phyloP scores from a whole-genome alignment of 306 rosid species.

The Trichosanthes cucumerina region DNA sequence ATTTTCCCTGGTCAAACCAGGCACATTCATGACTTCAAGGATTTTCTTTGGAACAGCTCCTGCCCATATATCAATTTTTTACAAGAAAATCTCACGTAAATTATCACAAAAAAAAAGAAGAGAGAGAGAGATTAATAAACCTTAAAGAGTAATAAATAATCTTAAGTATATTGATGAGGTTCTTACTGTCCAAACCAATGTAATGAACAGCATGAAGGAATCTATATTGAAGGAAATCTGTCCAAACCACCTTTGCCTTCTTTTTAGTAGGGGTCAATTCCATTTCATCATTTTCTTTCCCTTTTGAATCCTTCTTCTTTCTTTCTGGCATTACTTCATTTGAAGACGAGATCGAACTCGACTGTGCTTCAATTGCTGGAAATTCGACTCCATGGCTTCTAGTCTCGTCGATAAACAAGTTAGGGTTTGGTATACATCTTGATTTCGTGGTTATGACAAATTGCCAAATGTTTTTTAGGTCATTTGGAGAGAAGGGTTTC shows the following conservation, averaged over 20 bases:
- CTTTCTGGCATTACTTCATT: background rate
- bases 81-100: too few relatives aligned
- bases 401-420: background rate
- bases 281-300: background rate
- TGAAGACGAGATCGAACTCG: background rate
- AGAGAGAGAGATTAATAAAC: background rate
- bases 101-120: background rate
- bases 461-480: conserved; percentile 20
- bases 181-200: conserved; percentile 21
- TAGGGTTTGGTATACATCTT: background rate
- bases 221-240: conserved; percentile 10
- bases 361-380: background rate
- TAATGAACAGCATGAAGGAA: conserved; percentile 17
- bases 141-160: background rate
- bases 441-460: background rate
- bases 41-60: conserved; percentile 22
- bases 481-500: conserved; percentile 14
- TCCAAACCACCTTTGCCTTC: conserved; percentile 18
- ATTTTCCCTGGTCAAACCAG: conserved; percentile 12
- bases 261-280: background rate
- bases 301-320: background rate
- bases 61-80: background rate
- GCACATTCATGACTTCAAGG: conserved; percentile 16
- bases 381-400: background rate
- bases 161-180: background rate